Evolutionary conservation across 768 basidiomycete species (phyloP), one percentile per base, ranked within the genome.

Genomic region (Hysterangium stoloniferum): DNA sequence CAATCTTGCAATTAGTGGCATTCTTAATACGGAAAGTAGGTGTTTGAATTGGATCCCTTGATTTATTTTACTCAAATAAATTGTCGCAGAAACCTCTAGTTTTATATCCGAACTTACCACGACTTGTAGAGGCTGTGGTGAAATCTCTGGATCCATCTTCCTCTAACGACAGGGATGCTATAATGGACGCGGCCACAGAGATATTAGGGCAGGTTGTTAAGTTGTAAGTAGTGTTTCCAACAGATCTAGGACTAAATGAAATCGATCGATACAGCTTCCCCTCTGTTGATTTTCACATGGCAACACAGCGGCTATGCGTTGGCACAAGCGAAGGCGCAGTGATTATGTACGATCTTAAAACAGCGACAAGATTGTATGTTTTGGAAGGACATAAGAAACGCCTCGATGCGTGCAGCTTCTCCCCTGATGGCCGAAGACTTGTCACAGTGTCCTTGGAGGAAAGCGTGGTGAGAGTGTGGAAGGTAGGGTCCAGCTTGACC

Each of bases 321-420:
- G 96, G 96, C 1, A 95, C 94, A 0, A 81, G 79, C 50, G 96
- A 99, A 67, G 96, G 95, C 0, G 92, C 93, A 0, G 82, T 93
- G 46, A 76, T 91, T 52, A 92, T 96, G 84, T 98, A 96, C 61
- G 96, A 98, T 62, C 75, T 98, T 46, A 96, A 97, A 66, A 92
- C 93, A 0, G 94, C 93, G 0, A 97, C 88, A 1, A 80, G 96
- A 9, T 71, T 98, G 12, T 99, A 97, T 60, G 88, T 99, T 0
- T 79, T 99, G 9, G 94, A 98, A 58, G 85, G 90, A 0, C 94
- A 97, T 69, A 82, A 80, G 62, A 82, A 84, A 59, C 72, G 75
- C 1, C 78, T 92, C 8, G 78, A 87, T 0, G 91, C 90, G 0
- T 84, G 89, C 55, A 88, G 84, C 52, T 98, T 96, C 64, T 95